Evolutionary conservation across 2,329 filamentous ascomycete genomes (phyloP), one percentile per base, ranked within the genome.

Genomic region (Neospermospora avenae): DNA sequence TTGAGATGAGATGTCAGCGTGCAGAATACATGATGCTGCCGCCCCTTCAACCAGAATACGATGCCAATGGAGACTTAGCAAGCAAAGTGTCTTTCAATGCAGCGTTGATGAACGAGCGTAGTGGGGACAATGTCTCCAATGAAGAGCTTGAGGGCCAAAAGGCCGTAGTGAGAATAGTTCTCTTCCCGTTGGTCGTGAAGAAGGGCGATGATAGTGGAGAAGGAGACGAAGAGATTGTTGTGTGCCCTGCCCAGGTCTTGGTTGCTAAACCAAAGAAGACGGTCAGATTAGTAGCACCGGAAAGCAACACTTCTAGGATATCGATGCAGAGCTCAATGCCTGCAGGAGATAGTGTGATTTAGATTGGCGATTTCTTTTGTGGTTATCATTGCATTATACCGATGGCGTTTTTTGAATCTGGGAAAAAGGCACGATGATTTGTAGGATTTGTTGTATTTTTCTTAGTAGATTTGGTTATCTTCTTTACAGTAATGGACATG

Each of bases 11-110:
- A 73, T 96, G 89, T 16, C 95, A 99, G 74, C 87, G 91, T 61
- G 92, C 95, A 39, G 95, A 98, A 78, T 99, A 96, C 78, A 95
- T 96, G 79, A 99, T 99, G 93, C 86, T 98, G 18, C 93, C 95
- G 28, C 95, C 95, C 4, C 81, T 96, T 58, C 91, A 95, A 74
- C 95, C 95, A 22, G 92, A 97, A 74, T 98, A 96, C 75, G 93
- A 98, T 75, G 88, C 87, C 68, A 91, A 95, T 64, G 95, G 95
- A 68, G 93, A 98, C 71, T 84, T 99, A 8, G 83, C 88, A 16
- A 89, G 90, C 57, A 93, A 93, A 59, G 91, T 98, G 10, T 83
- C 86, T 61, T 99, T 99, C 84, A 96, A 96, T 71, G 89, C 93
- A 1, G 84, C 89, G 34, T 84, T 96, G 70, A 98, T 99, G 93